Evolutionary conservation across 1,284 basidiomycete genomes (phyloP).

Genomic region (Pholiota adiposa): DNA sequence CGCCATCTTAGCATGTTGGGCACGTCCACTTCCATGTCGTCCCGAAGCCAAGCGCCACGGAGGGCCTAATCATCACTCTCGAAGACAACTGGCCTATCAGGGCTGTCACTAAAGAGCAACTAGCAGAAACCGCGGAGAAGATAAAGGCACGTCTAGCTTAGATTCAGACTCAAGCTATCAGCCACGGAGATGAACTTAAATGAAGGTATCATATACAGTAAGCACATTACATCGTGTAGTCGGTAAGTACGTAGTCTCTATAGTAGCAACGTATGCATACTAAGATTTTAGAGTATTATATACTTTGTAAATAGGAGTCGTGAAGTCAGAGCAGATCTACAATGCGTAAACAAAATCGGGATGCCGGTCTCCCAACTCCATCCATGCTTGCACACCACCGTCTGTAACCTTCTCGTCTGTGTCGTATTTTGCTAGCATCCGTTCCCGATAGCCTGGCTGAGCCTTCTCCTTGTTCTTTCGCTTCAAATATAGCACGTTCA

Average conservation of each 20-base stretch:
- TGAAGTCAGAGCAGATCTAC: conserved; percentile 5
- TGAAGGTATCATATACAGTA: not conserved
- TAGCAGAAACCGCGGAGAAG: conserved; percentile 22
- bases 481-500: conserved; percentile 33
- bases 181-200: too few relatives aligned
- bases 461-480: conserved; percentile 33
- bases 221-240: not conserved
- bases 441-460: conserved; percentile 25
- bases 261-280: not conserved
- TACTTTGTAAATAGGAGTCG: not conserved
- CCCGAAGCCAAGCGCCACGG: conserved; percentile 41
- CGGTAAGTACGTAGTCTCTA: not conserved
- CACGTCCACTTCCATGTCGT: conserved; percentile 48
- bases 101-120: conserved; percentile 33
- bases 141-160: conserved; percentile 12
- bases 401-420: conserved; percentile 27
- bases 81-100: conserved; percentile 38
- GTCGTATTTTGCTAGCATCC: conserved; percentile 36
- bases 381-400: conserved; percentile 35
- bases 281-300: not conserved
- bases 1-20: conserved; percentile 35
- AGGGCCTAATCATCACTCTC: conserved; percentile 36
- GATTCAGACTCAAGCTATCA: not conserved
- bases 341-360: conserved; percentile 38
- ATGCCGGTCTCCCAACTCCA: conserved; percentile 40